Evolutionary conservation across 768 basidiomycete species (phyloP), one percentile per base, ranked within the genome.

Genomic region (Leccinum variicolor): DNA sequence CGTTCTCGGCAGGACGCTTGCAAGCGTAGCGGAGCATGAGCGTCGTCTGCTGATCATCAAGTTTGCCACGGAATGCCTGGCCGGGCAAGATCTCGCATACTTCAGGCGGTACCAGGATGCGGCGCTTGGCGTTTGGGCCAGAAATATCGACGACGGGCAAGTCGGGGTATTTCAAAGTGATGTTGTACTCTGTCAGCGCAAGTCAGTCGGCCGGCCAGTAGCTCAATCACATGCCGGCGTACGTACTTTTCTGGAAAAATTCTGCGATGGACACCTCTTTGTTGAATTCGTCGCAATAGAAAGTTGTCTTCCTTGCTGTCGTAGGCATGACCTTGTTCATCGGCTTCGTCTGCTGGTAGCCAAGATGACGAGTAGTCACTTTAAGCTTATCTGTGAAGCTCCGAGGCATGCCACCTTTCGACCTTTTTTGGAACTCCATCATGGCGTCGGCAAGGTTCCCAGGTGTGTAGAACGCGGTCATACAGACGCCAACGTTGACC

Each of bases 1-100:
- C 86, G 58, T 89, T 90, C 53, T 76, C 64, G 0, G 65, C 69
- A 0, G 90, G 90, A 2, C 77, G 77, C 29, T 85, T 84, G 69
- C 85, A 87, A 0, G 90, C 90, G 54, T 74, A 74, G 43, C 74
- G 75, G 56, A 92, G 86, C 90, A 92, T 92, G n/a, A 76, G 70
- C 0, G 83, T 73, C 0, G 87, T 89, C 64, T 87, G 84, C 6
- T 64, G 74, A n/a, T 82, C 82, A 55, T 71, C 78, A 2, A 92
- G 82, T 57, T 79, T 83, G 6, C 81, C 86, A 21, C 79, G 77
- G 75, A 81, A 89, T 0, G 85, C 75, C 60, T 82, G 81, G 7
- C 84, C 84, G 0, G 79, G 70, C 10, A 77, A 68, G 51, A 92
- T 87, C 23, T 81, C 73, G 73, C 90, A 92, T 1, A 92, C 51